Evolutionary conservation across 1,284 basidiomycete species (phyloP).

Genomic region (Cryptococcus jaspeensis): DNA sequence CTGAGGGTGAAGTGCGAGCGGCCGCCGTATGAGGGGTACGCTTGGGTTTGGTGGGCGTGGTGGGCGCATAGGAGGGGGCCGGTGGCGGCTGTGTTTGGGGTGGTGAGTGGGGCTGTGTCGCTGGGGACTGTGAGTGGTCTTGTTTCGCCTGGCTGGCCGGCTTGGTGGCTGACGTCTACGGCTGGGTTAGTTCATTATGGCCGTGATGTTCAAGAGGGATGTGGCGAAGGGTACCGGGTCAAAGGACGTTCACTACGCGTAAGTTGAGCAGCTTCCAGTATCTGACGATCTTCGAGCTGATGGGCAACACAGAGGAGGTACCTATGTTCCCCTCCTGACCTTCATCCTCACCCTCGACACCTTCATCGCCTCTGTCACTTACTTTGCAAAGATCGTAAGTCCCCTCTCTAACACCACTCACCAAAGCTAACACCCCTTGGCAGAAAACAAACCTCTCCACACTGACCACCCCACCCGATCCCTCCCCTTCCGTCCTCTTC

Average conservation of each 20-base stretch:
- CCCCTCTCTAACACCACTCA: background rate
- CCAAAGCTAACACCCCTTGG: background rate
- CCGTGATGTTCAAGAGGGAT: slow-evolving; percentile 18
- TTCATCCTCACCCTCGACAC: slow-evolving; percentile 18
- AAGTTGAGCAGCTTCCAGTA: slow-evolving; percentile 1
- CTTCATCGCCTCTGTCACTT: slow-evolving; percentile 17
- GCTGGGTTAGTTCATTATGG: slow-evolving; percentile 8
- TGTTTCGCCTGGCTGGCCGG: background rate
- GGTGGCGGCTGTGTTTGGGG: slow-evolving; percentile 17
- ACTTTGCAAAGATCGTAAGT: slow-evolving; percentile 16
- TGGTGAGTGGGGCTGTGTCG: slow-evolving; percentile 11
- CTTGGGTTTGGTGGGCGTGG: slow-evolving; percentile 45
- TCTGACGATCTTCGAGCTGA: background rate
- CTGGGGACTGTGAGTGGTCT: slow-evolving; percentile 20
- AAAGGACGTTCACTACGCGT: slow-evolving; percentile 20
- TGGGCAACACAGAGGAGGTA: slow-evolving; percentile 7
- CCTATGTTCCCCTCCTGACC: slow-evolving; percentile 17
- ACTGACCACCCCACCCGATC: slow-evolving; percentile 26
- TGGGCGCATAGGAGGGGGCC: slow-evolving; percentile 35
- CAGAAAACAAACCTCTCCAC: slow-evolving; percentile 8
- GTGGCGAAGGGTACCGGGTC: slow-evolving; percentile 12
- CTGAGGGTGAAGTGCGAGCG: slow-evolving; percentile 28
- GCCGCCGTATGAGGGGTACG: slow-evolving; percentile 26
- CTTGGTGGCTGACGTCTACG: slow-evolving; percentile 1
- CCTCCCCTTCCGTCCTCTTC: slow-evolving; percentile 27